Evolutionary conservation across 2,329 filamentous ascomycete species (phyloP), one percentile per base, ranked within the genome.

Genomic region (Epichloe hybrida): DNA sequence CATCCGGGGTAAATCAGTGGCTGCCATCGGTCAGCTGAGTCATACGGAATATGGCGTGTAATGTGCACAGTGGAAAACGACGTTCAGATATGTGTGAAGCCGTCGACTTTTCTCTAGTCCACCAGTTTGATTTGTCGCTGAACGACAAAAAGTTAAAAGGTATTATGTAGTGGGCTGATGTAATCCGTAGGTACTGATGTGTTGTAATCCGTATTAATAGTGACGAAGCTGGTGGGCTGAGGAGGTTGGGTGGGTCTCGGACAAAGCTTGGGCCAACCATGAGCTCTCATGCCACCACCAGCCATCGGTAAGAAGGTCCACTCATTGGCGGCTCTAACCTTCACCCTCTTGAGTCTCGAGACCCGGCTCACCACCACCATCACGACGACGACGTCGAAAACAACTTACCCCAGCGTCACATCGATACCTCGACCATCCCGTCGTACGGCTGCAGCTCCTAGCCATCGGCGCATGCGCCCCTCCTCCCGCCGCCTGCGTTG

Each of bases 391-490:
- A 47, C 17, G 31, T 11, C 46, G 31, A 36, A 27, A 31, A 23
- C 23, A n/a, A 21, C 20, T 13, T 21, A n/a, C 34, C 7, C 34
- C 15, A 6, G 36, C 31, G 34, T 13, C 34, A 31, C 35, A 37
- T 44, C 13, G 20, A 44, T 20, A 13, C 3, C 8, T 84, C n/a
- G 63, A 66, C 2, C 74, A 34, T 34, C 35, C 15, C 39, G 13
- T 3, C 49, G 47, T 12, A 71, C 17, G 21, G 23, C 23, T 41
- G 46, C 36, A 17, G 50, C 46, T 17, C 17, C 36, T 42, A 37
- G 47, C 27, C 47, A 34, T 35, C 27, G 50, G 49, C 48, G 48
- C 50, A 49, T 49, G 45, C 45, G 36, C 46, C 40, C 23, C 49
- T 23, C 38, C 37, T 36, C 21, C 43, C 12, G 41, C 34, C 17